Base-by-base conservation (phyloP, 345 rosid species). In the Citrus inodora region DNA sequence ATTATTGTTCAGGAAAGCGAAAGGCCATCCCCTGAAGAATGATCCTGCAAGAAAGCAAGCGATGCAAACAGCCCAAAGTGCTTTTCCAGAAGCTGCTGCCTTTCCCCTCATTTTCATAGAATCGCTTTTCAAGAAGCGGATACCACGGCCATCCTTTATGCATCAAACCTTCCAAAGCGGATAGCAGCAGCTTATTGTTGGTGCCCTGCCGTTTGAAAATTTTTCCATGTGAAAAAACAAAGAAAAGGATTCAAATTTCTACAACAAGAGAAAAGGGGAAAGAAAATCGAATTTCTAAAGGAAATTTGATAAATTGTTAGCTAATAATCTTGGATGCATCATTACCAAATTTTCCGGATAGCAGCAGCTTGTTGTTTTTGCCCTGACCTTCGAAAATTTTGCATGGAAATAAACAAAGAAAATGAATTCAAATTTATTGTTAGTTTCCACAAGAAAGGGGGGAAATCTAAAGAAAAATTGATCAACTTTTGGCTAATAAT, bases 21-120 rank as follows among this genome's bases (percentile, higher is more conserved):
- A 32, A 67, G 80, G 84, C 90, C 88, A 86, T 6, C 82, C 82
- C 71, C 85, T 79, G 78, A 94, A 87, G 37, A 94, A 80, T 4
- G 96, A 88, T 16, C 98, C 97, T 4, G 90, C 92, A 42, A 92
- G 88, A 81, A 94, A 94, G 87, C 94, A 84, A 1, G 88, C 91
- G 4, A 90, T 80, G 77, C 97, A 94, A 14, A 90, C 76, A 24
- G 84, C 85, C 28, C 90, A 75, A 69, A 91, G 85, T 25, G 87
- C 84, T 85, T 90, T 92, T 51, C 90, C 93, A 2, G 96, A 86
- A 74, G 83, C 80, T 30, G 89, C 86, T 82, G 89, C 87, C 80
- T 90, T 94, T n/a, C 87, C 90, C 80, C 94, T 86, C 98, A 91
- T 94, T 82, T 86, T 88, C n/a, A 16, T 84, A 13, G 76, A 53